Conservation (phyloP, 2,329 filamentous ascomycete species). For the Neofusicoccum sp. region DNA sequence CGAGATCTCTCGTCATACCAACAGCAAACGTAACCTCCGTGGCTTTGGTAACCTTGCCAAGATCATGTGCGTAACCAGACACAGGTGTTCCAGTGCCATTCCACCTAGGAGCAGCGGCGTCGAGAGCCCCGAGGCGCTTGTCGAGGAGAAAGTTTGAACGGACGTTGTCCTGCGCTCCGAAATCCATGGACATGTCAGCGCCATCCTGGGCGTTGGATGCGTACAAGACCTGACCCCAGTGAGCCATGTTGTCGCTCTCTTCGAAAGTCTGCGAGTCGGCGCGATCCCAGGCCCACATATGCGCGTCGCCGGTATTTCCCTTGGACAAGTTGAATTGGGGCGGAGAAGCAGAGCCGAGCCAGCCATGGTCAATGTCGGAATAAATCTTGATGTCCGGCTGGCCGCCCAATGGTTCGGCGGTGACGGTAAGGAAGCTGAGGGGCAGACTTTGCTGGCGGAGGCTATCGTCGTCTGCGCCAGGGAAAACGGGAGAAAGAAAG, state of each 20-base stretch:
- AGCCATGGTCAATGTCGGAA: conserved; percentile 49
- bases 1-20: conserved; percentile 43
- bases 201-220: conserved; percentile 30
- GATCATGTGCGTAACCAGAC: conserved; percentile 35
- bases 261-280: conserved; percentile 34
- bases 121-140: conserved; percentile 31
- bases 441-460: conserved; percentile 49
- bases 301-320: conserved; percentile 27
- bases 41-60: conserved; percentile 34
- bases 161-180: conserved; percentile 12
- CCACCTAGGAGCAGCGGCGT: conserved; percentile 24
- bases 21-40: conserved; percentile 45
- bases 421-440: conserved; percentile 48
- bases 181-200: conserved; percentile 11
- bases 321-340: conserved; percentile 28
- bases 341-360: conserved; percentile 38
- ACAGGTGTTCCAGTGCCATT: conserved; percentile 29
- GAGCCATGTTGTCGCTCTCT: conserved; percentile 45
- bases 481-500: conserved; percentile 50
- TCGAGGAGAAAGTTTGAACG: background rate
- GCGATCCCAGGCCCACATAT: conserved; percentile 38
- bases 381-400: conserved; percentile 42
- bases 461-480: conserved; percentile 32
- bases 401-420: conserved; percentile 27
- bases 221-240: conserved; percentile 46